phyloP scores from a whole-genome alignment of 1,284 basidiomycete genomes.

The Fomitopsis betulina region DNA sequence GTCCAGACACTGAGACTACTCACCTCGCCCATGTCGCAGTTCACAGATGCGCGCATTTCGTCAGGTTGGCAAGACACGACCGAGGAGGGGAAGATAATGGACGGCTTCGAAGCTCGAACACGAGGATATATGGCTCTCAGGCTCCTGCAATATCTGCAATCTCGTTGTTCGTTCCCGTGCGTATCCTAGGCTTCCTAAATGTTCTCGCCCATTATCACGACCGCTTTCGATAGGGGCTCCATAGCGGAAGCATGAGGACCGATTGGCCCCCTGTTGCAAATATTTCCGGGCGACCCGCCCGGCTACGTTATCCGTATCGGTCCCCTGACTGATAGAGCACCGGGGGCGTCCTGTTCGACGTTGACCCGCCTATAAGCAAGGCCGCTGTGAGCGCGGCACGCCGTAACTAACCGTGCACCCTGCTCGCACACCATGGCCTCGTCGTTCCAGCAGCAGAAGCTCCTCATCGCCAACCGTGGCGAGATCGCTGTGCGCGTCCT shows the following conservation, averaged over 20 bases:
- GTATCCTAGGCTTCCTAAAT: neutral
- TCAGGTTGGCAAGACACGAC: neutral
- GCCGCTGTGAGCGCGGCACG: neutral
- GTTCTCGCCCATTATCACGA: neutral
- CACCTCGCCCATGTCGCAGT: slow-evolving; percentile 64
- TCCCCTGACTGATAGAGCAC: neutral
- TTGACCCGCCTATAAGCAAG: neutral
- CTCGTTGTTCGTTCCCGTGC: neutral
- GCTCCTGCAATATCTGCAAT: neutral
- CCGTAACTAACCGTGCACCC: neutral
- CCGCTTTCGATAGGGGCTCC: neutral
- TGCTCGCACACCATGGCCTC: neutral
- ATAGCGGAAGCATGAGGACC: neutral
- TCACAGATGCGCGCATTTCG: slow-evolving; percentile 41
- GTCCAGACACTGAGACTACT: slow-evolving; percentile 3
- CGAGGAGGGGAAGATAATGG: neutral
- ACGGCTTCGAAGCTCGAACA: neutral
- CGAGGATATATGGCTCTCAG: neutral
- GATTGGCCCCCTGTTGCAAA: too few relatives aligned
- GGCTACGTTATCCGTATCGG: neutral
- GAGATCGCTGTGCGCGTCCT: slow-evolving; percentile 56
- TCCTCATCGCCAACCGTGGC: slow-evolving; percentile 46
- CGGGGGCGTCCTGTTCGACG: neutral
- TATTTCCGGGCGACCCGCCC: too few relatives aligned
- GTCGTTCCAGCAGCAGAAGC: slow-evolving; percentile 24